A percentile compares a stretch with the other conserved stretches of the same genome.
phyloP scores from a whole-genome alignment of 768 basidiomycete genomes.

The Mycena pura region DNA sequence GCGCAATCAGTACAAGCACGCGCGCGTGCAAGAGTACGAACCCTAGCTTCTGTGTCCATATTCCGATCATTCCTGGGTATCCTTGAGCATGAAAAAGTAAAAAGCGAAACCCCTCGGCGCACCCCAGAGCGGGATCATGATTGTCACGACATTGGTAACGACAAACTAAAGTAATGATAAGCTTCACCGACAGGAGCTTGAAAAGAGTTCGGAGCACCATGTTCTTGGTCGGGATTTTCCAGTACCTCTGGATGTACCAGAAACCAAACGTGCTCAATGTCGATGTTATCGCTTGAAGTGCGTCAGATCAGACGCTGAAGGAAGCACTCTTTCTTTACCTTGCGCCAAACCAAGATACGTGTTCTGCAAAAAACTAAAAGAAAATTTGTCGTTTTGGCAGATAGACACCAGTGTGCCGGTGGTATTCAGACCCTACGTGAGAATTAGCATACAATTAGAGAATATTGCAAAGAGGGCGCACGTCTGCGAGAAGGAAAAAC shows the following conservation, averaged over 20 bases:
- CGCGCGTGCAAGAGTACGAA: slow-evolving; percentile 35
- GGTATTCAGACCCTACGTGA: slow-evolving; percentile 74
- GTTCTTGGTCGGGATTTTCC: slow-evolving; percentile 80
- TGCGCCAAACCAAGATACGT: slow-evolving; percentile 34
- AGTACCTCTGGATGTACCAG: slow-evolving; percentile 84
- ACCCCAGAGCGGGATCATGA: slow-evolving; percentile 85
- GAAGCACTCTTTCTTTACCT: background rate
- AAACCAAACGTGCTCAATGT: slow-evolving; percentile 76
- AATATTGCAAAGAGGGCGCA: slow-evolving; percentile 35
- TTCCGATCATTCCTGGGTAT: slow-evolving; percentile 65
- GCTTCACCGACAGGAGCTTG: background rate
- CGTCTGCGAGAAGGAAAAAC: slow-evolving; percentile 83
- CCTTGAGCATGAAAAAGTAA: background rate
- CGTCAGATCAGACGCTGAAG: slow-evolving; percentile 68
- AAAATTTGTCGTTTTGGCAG: slow-evolving; percentile 82
- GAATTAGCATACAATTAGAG: slow-evolving; percentile 1
- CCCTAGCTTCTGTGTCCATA: slow-evolving; percentile 82
- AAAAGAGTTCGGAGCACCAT: slow-evolving; percentile 60
- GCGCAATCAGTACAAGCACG: background rate
- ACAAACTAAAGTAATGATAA: slow-evolving; percentile 58
- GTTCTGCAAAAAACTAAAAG: slow-evolving; percentile 81
- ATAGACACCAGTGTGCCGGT: slow-evolving; percentile 78
- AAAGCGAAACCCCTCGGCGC: background rate
- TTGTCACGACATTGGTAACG: slow-evolving; percentile 76
- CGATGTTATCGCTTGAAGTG: slow-evolving; percentile 76